Conservation (phyloP, 345 rosid genomes). For the Aegle marmelos region DNA sequence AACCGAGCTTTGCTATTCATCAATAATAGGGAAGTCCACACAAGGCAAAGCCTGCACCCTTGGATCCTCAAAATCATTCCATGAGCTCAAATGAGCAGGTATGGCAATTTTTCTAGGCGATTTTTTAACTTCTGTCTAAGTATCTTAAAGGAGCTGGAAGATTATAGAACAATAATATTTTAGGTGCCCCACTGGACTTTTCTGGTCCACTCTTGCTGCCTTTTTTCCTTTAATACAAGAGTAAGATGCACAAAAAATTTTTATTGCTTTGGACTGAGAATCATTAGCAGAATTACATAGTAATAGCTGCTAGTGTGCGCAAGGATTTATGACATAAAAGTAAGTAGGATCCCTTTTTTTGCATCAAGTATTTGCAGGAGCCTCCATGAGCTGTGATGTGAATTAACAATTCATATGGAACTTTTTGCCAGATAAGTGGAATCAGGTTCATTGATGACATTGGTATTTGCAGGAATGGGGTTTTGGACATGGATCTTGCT, state of each 20-base stretch:
- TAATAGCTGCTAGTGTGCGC: neutral
- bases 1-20: slow-evolving; percentile 2
- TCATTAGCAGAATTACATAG: neutral
- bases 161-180: neutral
- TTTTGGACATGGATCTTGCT: neutral
- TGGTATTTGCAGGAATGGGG: neutral
- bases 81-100: slow-evolving; percentile 37
- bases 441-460: neutral
- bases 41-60: slow-evolving; percentile 33
- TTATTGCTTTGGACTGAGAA: neutral
- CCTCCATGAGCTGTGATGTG: neutral
- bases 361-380: neutral
- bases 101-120: slow-evolving; percentile 1
- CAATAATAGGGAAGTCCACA: slow-evolving; percentile 40
- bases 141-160: neutral
- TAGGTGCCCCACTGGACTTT: neutral
- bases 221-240: neutral
- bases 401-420: neutral
- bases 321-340: neutral
- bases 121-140: neutral
- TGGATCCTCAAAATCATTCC: slow-evolving; percentile 21
- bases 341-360: neutral
- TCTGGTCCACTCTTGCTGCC: neutral
- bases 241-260: neutral
- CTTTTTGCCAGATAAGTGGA: neutral